Base-by-base conservation (phyloP, 1,139 yeast genomes). In the Suhomyces bribrorum region DNA sequence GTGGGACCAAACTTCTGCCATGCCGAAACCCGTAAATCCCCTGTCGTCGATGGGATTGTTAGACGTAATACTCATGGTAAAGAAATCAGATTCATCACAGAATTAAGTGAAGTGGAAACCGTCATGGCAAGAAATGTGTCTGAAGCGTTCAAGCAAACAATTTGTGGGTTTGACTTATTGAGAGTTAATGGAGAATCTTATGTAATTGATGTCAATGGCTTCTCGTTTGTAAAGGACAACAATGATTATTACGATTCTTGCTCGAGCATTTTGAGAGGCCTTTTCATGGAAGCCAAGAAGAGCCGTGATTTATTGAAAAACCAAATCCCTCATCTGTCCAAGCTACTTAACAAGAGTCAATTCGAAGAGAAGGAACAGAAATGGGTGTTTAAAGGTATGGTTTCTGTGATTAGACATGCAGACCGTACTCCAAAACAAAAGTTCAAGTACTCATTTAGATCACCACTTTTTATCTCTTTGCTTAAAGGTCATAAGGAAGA, bases 351-450 rank as follows among this genome's bases (percentile, higher is more conserved):
- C 48, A 67, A 64, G 49, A 60, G 69, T 37, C 73, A 69, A 46
- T 72, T 71, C 46, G 92, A 85, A 58, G 92, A 86, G 50, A 86
- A 87, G 64, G 85, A 86, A 52, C 97, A 90, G 59, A 92, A 92
- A 61, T 94, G 99, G 99, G 88, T 86, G 4, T 84, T 92, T 61
- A 94, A 94, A 62, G 97, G 97, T 7, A 71, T 86, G 66, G 96
- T 92, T 7, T 78, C 86, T 22, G 95, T 92, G 24, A 84, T 94
- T 38, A 80, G 99, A 54, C 99, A 94, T 63, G 98, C 98, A 4
- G 99, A 94, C 60, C 80, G 99, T 59, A 94, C 98, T 0, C 98
- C 98, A n/a, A 94, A 94, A 59, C 98, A 94, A 64, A 94, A 94
- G 59, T 88, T 94, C 70, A 94, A 94, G 59, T 94, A 88, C 62